Evolutionary conservation across 805 yeast genomes (phyloP).

Genomic region (Candida chilensis): DNA sequence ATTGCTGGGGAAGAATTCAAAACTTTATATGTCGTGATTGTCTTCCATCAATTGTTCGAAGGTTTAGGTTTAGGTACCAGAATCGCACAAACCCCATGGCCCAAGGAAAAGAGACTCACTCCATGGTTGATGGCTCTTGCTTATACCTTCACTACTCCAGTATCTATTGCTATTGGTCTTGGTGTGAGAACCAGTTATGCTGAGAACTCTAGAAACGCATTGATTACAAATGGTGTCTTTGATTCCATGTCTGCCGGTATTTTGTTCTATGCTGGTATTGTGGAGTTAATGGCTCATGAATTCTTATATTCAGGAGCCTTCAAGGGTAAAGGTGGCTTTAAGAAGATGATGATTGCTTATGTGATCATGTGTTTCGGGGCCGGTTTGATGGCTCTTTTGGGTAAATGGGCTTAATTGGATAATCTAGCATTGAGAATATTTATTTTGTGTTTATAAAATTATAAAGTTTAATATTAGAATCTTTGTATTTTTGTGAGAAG

Average conservation of each 20-base stretch:
- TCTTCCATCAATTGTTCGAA: slow-evolving; percentile 77
- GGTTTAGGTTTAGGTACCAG: slow-evolving; percentile 83
- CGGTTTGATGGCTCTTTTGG: slow-evolving; percentile 71
- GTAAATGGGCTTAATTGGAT: slow-evolving; percentile 52
- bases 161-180: slow-evolving; percentile 71
- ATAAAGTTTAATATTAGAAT: no score
- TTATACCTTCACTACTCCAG: slow-evolving; percentile 56
- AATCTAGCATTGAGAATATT: background rate
- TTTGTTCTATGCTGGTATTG: slow-evolving; percentile 65
- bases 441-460: no score
- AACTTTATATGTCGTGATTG: slow-evolving; percentile 58
- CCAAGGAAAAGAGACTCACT: slow-evolving; percentile 29
- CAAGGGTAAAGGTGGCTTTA: slow-evolving; percentile 47
- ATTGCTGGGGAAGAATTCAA: slow-evolving; percentile 72
- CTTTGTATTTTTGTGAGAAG: no score
- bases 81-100: slow-evolving; percentile 53
- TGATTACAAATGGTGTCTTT: slow-evolving; percentile 62
- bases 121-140: slow-evolving; percentile 51
- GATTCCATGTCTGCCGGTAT: slow-evolving; percentile 77
- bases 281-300: slow-evolving; percentile 76
- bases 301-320: slow-evolving; percentile 55
- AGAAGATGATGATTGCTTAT: slow-evolving; percentile 42
- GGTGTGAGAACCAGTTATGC: slow-evolving; percentile 60
- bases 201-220: slow-evolving; percentile 47
- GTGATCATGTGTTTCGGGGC: slow-evolving; percentile 53